Percentiles rank a stretch among this genome's conserved stretches.
Evolutionary conservation across 2,329 filamentous ascomycete species (phyloP).

Genomic region (Aspergillus sp.): DNA sequence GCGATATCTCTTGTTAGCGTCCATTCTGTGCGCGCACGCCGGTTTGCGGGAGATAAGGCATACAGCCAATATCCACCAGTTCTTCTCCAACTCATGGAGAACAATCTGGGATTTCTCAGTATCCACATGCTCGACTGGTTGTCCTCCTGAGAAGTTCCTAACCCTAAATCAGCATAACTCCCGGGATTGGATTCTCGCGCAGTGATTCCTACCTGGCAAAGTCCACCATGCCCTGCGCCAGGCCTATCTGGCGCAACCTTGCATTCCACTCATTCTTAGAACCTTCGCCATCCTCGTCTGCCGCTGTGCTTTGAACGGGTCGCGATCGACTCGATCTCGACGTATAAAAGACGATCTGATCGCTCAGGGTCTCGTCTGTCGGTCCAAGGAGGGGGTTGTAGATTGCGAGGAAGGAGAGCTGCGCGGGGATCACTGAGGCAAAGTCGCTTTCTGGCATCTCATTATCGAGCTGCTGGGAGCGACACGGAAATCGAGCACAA

Average conservation of each 20-base stretch:
- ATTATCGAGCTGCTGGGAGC: constrained; percentile 12
- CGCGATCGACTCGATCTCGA: constrained; percentile 40
- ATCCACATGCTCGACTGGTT: constrained; percentile 74
- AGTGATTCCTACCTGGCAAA: constrained; percentile 59
- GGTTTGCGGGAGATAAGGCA: constrained; percentile 25
- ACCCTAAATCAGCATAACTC: constrained; percentile 12
- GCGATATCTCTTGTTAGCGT: constrained; percentile 9
- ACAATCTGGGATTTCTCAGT: constrained; percentile 82
- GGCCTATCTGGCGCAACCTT: constrained; percentile 80
- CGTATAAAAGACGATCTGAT: constrained; percentile 92
- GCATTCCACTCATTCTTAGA: constrained; percentile 67
- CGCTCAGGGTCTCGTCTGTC: constrained; percentile 62
- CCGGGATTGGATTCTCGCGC: background rate
- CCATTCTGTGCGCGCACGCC: background rate
- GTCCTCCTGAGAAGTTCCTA: constrained; percentile 71
- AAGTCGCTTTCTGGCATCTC: constrained; percentile 33
- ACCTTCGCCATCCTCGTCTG: constrained; percentile 21
- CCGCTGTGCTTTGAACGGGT: constrained; percentile 8
- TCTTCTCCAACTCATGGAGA: constrained; percentile 74
- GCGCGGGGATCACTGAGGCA: constrained; percentile 58
- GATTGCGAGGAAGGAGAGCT: constrained; percentile 83
- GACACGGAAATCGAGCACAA: background rate
- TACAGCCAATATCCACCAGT: constrained; percentile 95
- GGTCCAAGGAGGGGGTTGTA: constrained; percentile 79
- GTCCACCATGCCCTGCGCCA: constrained; percentile 92